Conservation (phyloP, 1,284 basidiomycete genomes). For the Ganoderma sp. region DNA sequence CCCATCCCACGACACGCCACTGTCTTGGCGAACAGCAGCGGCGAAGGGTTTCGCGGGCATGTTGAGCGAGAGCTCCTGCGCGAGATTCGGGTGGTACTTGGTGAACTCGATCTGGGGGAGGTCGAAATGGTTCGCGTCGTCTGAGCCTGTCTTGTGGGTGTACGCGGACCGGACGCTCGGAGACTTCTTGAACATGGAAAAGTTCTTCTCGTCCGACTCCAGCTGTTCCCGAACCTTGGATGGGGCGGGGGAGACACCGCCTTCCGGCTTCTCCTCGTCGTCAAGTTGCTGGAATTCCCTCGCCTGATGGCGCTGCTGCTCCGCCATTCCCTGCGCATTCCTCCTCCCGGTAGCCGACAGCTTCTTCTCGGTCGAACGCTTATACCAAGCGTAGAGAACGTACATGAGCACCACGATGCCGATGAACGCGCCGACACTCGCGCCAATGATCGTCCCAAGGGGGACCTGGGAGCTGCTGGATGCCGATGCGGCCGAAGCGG, state of each 20-base stretch:
- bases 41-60: constrained; percentile 51
- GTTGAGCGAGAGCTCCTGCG: constrained; percentile 51
- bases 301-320: constrained; percentile 30
- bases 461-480: constrained; percentile 33
- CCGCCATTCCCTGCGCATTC: constrained; percentile 32
- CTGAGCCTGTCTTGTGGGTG: constrained; percentile 37
- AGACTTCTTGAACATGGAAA: constrained; percentile 68
- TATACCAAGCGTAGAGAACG: constrained; percentile 38
- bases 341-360: constrained; percentile 26
- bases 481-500: constrained; percentile 20
- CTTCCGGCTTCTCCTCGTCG: constrained; percentile 34
- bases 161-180: constrained; percentile 57
- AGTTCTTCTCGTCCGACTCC: constrained; percentile 41
- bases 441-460: constrained; percentile 42
- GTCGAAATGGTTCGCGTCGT: constrained; percentile 43
- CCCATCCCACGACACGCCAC: constrained; percentile 59
- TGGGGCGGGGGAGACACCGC: constrained; percentile 27
- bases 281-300: constrained; percentile 30
- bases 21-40: constrained; percentile 41
- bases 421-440: constrained; percentile 42
- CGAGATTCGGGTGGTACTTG: constrained; percentile 60
- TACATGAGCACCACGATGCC: constrained; percentile 39
- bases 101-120: constrained; percentile 48
- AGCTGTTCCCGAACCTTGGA: constrained; percentile 27
- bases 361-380: constrained; percentile 32